phyloP scores from a whole-genome alignment of 2,329 filamentous ascomycete species.

The Aaosphaeria arxii region DNA sequence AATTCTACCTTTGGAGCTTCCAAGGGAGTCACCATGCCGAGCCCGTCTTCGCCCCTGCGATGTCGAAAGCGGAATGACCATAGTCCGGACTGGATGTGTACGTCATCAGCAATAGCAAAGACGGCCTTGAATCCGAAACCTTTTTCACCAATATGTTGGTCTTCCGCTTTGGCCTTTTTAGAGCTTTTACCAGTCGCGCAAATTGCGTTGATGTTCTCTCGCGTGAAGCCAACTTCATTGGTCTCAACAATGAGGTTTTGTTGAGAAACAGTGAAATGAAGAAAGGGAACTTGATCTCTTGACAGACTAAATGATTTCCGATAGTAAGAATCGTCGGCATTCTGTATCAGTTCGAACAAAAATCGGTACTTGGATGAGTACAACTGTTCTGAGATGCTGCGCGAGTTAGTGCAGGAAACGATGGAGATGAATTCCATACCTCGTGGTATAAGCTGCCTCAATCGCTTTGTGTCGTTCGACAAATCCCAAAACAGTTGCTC shows the following conservation, averaged over 20 bases:
- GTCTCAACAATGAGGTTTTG: slow-evolving; percentile 39
- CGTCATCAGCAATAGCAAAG: slow-evolving; percentile 31
- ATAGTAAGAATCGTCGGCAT: slow-evolving; percentile 42
- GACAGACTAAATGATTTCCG: too few species aligned
- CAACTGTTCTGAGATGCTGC: slow-evolving; percentile 17
- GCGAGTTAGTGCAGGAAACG: background rate
- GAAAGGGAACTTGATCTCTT: background rate
- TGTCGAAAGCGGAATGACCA: slow-evolving; percentile 40
- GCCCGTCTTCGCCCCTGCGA: slow-evolving; percentile 39
- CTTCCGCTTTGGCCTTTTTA: slow-evolving; percentile 18
- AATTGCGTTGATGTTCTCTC: slow-evolving; percentile 36
- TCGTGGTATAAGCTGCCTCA: slow-evolving; percentile 15
- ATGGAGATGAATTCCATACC: slow-evolving; percentile 3
- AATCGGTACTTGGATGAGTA: slow-evolving; percentile 24
- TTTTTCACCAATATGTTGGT: slow-evolving; percentile 35
- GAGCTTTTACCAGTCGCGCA: slow-evolving; percentile 37
- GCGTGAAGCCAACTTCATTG: slow-evolving; percentile 44
- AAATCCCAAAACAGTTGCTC: slow-evolving; percentile 5
- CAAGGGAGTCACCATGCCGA: slow-evolving; percentile 52
- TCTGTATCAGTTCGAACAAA: slow-evolving; percentile 37
- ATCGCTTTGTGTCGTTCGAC: slow-evolving; percentile 7
- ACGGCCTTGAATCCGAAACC: slow-evolving; percentile 39
- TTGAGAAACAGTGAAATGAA: background rate
- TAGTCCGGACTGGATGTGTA: slow-evolving; percentile 39
- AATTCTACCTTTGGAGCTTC: slow-evolving; percentile 40